Conservation (phyloP, 345 rosid species). For the Angophora floribunda region DNA sequence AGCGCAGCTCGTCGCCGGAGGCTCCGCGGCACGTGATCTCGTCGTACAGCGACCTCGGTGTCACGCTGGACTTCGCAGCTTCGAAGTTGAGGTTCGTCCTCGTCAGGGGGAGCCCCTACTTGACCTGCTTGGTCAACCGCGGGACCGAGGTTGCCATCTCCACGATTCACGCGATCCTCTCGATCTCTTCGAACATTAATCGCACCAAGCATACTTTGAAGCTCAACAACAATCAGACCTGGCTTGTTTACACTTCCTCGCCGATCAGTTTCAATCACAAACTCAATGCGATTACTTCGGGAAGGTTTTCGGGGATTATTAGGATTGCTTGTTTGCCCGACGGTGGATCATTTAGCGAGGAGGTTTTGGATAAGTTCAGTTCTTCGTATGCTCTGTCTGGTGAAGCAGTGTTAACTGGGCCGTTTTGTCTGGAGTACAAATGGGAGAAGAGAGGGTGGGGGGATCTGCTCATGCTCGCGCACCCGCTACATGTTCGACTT, state of each 20-base stretch:
- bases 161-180: conserved; percentile 64
- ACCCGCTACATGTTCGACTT: conserved; percentile 46
- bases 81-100: conserved; percentile 66
- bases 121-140: conserved; percentile 48
- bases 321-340: conserved; percentile 53
- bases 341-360: conserved; percentile 13
- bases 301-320: conserved; percentile 45
- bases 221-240: conserved; percentile 76
- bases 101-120: conserved; percentile 71
- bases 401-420: background rate
- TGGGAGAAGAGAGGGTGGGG: background rate
- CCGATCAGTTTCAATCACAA: conserved; percentile 34
- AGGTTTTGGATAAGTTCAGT: background rate
- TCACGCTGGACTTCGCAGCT: conserved; percentile 64
- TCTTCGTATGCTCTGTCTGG: background rate
- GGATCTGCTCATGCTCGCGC: conserved; percentile 17
- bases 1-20: background rate
- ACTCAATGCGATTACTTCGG: conserved; percentile 33
- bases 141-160: conserved; percentile 44
- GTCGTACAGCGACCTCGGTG: conserved; percentile 50
- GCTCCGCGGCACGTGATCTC: conserved; percentile 31
- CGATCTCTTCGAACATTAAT: conserved; percentile 25
- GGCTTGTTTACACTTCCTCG: conserved; percentile 74
- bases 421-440: background rate
- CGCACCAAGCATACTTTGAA: background rate